Evolutionary conservation across 805 yeast species (phyloP), one percentile per base, ranked within the genome.

Genomic region (Myxozyma mucilagina): DNA sequence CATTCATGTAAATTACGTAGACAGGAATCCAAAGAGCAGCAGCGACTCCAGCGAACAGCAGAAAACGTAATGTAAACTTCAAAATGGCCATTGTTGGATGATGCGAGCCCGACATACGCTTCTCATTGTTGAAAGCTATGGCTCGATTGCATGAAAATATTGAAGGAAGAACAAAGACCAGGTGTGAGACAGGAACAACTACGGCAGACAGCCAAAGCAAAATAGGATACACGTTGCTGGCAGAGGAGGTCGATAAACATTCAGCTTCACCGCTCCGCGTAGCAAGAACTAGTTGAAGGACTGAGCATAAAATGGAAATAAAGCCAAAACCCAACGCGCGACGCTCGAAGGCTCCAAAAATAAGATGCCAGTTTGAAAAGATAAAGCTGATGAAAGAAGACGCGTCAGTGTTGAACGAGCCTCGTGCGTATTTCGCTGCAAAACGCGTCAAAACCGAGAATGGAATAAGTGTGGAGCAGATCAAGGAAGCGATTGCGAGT

Each of bases 1-100:
- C 65, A 39, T 54, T 57, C 24, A 58, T 53, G 48, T 61, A 61
- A 7, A 61, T 43, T 14, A 61, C n/a, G 36, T 57, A 61, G n/a
- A 61, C 59, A 2, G 65, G 65, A 6, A 61, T 43, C 65, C 65
- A 61, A 20, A 53, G 41, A 20, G 47, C 55, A 14, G 51, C 47
- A 4, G 43, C 34, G 4, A 39, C 20, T 14, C 38, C 57, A 6
- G 51, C 59, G 41, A 57, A 61, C 11, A 47, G 34, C 18, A 53
- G 41, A 13, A 47, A 18, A 13, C 24, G 24, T 20, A 52, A 44
- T 11, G 35, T 18, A 39, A 52, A 53, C 39, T 39, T 35, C 16
- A 61, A 45, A 35, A 57, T 16, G 1, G 29, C 36, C 35, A 47
- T 39, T 20, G 53, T 50, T 20, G 24, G 31, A 35, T 14, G 43